Evolutionary conservation across 805 yeast genomes (phyloP).

Genomic region (Aciculoconidium aculeatum): DNA sequence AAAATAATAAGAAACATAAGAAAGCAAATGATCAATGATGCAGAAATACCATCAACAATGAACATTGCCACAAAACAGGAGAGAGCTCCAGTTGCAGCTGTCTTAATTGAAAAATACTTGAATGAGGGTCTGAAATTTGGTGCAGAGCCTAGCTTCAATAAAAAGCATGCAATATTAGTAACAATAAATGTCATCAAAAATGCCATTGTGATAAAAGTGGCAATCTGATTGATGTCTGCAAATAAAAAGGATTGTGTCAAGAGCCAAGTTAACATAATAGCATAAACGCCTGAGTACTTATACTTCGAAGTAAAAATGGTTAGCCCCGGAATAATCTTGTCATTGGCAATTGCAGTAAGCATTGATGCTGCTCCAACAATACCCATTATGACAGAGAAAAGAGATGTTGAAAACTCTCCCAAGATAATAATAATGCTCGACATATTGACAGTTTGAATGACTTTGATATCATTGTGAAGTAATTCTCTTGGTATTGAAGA

Average conservation of each 20-base stretch:
- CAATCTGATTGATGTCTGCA: constrained; percentile 90
- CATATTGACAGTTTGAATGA: constrained; percentile 75
- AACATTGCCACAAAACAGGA: constrained; percentile 82
- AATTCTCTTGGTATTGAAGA: constrained; percentile 73
- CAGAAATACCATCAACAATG: constrained; percentile 88
- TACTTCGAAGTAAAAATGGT: constrained; percentile 39
- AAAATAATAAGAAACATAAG: constrained; percentile 61
- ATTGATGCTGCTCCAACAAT: constrained; percentile 92
- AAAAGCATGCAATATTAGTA: constrained; percentile 88
- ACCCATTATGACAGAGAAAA: constrained; percentile 93
- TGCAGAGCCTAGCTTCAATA: constrained; percentile 83
- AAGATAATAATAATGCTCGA: constrained; percentile 62
- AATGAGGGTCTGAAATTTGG: constrained; percentile 98
- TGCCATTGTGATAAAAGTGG: constrained; percentile 95
- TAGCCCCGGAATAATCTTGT: constrained; percentile 79
- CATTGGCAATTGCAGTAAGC: constrained; percentile 86
- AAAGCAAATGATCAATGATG: constrained; percentile 65
- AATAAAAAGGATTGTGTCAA: constrained; percentile 80
- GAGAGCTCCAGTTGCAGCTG: constrained; percentile 74
- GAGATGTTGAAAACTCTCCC: constrained; percentile 90
- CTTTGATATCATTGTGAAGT: constrained; percentile 72
- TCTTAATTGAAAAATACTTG: constrained; percentile 72
- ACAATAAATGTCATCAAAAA: constrained; percentile 93
- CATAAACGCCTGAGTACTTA: constrained; percentile 54
- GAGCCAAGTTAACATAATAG: constrained; percentile 72